Evolutionary conservation across 2,329 filamentous ascomycete genomes (phyloP).

Genomic region (Parastagonospora avenae): DNA sequence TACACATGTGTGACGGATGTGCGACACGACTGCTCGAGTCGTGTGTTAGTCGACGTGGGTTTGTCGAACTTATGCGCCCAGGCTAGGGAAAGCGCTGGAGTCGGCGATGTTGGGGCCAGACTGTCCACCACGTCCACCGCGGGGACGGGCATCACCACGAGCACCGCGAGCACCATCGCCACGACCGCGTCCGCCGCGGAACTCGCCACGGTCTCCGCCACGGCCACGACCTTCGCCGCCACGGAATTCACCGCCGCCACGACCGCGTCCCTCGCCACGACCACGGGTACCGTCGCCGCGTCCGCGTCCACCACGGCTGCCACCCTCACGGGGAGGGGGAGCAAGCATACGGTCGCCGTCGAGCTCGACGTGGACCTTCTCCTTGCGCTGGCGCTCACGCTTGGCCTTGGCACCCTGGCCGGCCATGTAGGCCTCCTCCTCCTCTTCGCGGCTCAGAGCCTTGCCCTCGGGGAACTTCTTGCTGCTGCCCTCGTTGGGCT

Average conservation of each 20-base stretch:
- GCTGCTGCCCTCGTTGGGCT: conserved; percentile 91
- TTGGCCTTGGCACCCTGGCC: conserved; percentile 74
- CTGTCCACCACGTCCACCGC: conserved; percentile 54
- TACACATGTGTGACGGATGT: not conserved
- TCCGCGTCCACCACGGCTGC: conserved; percentile 53
- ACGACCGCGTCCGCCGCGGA: conserved; percentile 50
- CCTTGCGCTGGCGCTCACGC: conserved; percentile 87
- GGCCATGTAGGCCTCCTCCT: conserved; percentile 75
- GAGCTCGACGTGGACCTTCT: conserved; percentile 87
- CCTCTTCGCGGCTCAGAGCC: conserved; percentile 59
- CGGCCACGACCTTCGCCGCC: conserved; percentile 54
- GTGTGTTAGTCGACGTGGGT: conserved; percentile 24
- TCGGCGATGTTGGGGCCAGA: conserved; percentile 56
- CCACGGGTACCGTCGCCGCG: conserved; percentile 59
- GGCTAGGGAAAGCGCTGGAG: conserved; percentile 59
- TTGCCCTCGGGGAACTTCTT: conserved; percentile 95
- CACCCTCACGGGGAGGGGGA: conserved; percentile 59
- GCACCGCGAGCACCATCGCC: conserved; percentile 50
- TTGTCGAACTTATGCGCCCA: conserved; percentile 51
- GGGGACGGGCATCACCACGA: conserved; percentile 53
- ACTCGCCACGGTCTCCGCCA: conserved; percentile 55
- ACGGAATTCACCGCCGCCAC: conserved; percentile 54
- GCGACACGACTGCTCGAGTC: conserved; percentile 9
- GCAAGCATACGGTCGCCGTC: conserved; percentile 67
- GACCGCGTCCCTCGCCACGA: conserved; percentile 56